Conservation (phyloP, 1,139 yeast species). For the Saccharomycopsis hybrid region DNA sequence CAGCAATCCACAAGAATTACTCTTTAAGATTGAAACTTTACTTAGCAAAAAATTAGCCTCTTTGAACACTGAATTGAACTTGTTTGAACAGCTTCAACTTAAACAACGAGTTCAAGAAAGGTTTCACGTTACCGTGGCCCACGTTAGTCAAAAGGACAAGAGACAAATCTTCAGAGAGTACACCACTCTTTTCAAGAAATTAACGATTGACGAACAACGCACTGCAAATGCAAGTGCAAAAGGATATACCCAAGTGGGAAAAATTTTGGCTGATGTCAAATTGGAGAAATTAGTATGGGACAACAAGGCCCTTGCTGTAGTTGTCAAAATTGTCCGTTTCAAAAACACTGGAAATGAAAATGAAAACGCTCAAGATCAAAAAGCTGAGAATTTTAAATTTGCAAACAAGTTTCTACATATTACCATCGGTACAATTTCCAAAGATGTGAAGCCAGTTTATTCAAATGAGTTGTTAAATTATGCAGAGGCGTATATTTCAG, state of each 20-base stretch:
- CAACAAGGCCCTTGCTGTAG: constrained; percentile 48
- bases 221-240: not conserved
- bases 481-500: not conserved
- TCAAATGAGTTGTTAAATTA: constrained; percentile 34
- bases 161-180: constrained; percentile 27
- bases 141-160: constrained; percentile 33
- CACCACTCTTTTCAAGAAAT: not conserved
- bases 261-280: constrained; percentile 31
- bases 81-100: constrained; percentile 29
- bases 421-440: constrained; percentile 59
- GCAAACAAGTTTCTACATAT: constrained; percentile 58
- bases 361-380: constrained; percentile 18
- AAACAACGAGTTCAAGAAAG: constrained; percentile 41
- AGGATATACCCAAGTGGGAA: not conserved
- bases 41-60: not conserved
- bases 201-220: not conserved
- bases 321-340: constrained; percentile 38
- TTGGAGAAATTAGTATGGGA: constrained; percentile 46
- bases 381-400: constrained; percentile 26
- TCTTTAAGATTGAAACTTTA: not conserved
- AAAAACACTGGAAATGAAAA: constrained; percentile 25
- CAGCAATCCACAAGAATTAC: not conserved
- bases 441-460: constrained; percentile 44
- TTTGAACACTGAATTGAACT: not conserved
- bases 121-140: constrained; percentile 79